phyloP scores from a whole-genome alignment of 768 basidiomycete species.

The Tylopilus intermedius region DNA sequence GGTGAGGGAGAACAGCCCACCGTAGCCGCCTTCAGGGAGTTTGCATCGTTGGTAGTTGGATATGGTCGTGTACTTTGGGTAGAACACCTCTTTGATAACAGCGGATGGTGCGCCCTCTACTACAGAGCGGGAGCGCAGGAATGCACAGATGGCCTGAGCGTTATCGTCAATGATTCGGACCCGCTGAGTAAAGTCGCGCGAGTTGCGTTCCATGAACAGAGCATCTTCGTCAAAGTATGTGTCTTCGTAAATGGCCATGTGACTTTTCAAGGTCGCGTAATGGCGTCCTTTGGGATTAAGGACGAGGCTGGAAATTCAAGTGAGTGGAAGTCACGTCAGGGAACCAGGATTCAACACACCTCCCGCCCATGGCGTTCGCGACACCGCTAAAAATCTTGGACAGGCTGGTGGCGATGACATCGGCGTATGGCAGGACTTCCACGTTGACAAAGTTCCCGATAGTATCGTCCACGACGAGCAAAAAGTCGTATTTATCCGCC shows the following conservation, averaged over 20 bases:
- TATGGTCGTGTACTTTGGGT: conserved; percentile 77
- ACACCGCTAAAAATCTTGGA: conserved; percentile 95
- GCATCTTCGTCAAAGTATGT: conserved; percentile 87
- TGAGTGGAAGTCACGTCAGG: background rate
- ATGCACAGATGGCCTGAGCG: conserved; percentile 76
- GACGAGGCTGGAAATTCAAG: conserved; percentile 55
- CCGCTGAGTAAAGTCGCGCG: conserved; percentile 81
- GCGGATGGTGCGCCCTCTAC: conserved; percentile 33
- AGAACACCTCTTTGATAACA: conserved; percentile 79
- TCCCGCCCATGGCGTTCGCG: conserved; percentile 96
- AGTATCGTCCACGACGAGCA: conserved; percentile 90
- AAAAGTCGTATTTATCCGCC: conserved; percentile 84
- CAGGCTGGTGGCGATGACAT: conserved; percentile 87
- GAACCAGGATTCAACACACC: conserved; percentile 45
- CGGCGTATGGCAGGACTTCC: conserved; percentile 78
- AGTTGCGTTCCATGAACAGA: conserved; percentile 97
- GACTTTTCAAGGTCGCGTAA: conserved; percentile 60
- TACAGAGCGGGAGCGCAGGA: conserved; percentile 58
- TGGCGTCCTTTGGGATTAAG: conserved; percentile 75
- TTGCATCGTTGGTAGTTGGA: conserved; percentile 70
- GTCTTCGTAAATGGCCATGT: conserved; percentile 72
- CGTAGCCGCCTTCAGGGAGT: conserved; percentile 57
- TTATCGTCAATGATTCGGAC: conserved; percentile 75
- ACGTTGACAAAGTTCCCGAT: conserved; percentile 94
- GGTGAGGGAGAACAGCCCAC: conserved; percentile 82